Percentiles rank a stretch among this genome's conserved stretches.
Conservation (phyloP, 2,329 filamentous ascomycete genomes). For the Alternaria incomplexa region DNA sequence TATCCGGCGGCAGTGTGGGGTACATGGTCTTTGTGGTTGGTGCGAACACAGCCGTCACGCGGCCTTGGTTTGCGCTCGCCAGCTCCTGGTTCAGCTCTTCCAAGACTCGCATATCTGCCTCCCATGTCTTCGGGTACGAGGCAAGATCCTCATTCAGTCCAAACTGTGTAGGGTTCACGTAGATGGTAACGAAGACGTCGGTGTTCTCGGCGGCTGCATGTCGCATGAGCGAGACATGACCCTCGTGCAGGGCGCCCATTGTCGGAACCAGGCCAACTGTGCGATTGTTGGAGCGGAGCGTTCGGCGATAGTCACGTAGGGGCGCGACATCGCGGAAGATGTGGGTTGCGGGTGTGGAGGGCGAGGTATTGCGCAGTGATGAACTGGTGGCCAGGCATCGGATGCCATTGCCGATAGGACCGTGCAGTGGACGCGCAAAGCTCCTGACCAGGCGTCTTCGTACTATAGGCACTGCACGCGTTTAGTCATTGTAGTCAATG, state of each 20-base stretch:
- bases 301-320: conserved; percentile 72
- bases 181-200: conserved; percentile 88
- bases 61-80: conserved; percentile 61
- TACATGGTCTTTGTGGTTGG: conserved; percentile 87
- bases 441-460: conserved; percentile 3
- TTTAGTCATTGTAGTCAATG: conserved; percentile 23
- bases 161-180: conserved; percentile 97
- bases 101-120: conserved; percentile 72
- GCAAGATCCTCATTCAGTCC: conserved; percentile 85
- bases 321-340: conserved; percentile 77
- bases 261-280: conserved; percentile 90
- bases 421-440: conserved; percentile 1
- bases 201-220: conserved; percentile 83
- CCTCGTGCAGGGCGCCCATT: conserved; percentile 95
- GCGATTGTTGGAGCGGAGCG: conserved; percentile 69
- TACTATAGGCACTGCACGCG: conserved; percentile 12
- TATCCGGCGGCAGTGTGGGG: conserved; percentile 75
- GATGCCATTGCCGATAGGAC: conserved; percentile 7
- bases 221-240: conserved; percentile 85
- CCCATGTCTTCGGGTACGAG: conserved; percentile 91
- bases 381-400: conserved; percentile 29
- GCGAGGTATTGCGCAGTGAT: conserved; percentile 22
- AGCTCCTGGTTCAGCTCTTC: conserved; percentile 73
- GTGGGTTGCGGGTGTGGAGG: conserved; percentile 56
- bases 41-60: conserved; percentile 83